A percentile compares a stretch with the other conserved stretches of the same genome.
These are phyloP conservation scores for Huntiella decipiens DNA, from an alignment of 2,329 filamentous ascomycete genomes.

Conservation along the genomic window DNA sequence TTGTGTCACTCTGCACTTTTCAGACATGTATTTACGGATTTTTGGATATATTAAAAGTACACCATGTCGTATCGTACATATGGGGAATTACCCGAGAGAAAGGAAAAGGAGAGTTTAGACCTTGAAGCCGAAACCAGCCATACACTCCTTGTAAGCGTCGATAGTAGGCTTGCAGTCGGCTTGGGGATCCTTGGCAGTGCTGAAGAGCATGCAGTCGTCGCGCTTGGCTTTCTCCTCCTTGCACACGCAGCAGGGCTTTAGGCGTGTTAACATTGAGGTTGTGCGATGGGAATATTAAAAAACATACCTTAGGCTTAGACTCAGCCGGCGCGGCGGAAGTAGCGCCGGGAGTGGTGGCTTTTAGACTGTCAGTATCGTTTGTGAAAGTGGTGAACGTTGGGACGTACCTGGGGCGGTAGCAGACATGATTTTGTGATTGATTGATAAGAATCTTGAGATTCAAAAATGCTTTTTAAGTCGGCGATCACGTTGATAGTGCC, in stretches of 20 bases:
- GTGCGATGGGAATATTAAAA: not conserved
- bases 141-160: constrained; percentile 73
- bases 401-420: too few relatives aligned
- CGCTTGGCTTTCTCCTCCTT: constrained; percentile 81
- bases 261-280: not conserved
- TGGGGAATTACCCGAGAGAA: not conserved
- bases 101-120: constrained; percentile 21
- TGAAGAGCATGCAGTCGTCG: constrained; percentile 99
- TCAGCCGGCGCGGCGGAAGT: constrained; percentile 4
- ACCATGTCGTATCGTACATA: too few relatives aligned
- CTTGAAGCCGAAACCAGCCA: constrained; percentile 85
- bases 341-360: not conserved
- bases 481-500: too few relatives aligned
- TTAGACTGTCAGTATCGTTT: not conserved
- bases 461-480: too few relatives aligned
- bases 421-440: too few relatives aligned
- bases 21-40: too few relatives aligned
- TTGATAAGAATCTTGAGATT: too few relatives aligned
- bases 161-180: constrained; percentile 69
- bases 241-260: constrained; percentile 89
- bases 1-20: too few relatives aligned
- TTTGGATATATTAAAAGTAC: too few relatives aligned
- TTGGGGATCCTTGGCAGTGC: constrained; percentile 61
- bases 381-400: not conserved
- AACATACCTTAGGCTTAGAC: constrained; percentile 12